Conservation (phyloP, 805 yeast genomes). For the Yarrowia deformans region DNA sequence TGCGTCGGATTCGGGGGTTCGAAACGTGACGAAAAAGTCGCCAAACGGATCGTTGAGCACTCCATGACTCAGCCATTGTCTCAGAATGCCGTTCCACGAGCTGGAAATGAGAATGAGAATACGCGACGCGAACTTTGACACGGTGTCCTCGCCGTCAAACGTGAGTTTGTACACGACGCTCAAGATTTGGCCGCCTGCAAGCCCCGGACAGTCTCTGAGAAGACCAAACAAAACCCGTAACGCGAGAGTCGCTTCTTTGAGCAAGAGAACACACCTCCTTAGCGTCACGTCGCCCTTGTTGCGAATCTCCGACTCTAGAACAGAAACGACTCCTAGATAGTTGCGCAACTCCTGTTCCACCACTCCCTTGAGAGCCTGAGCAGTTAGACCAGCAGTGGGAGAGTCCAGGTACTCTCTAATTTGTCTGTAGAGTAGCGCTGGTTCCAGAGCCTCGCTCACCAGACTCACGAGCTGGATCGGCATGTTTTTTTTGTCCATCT, state of each 20-base stretch:
- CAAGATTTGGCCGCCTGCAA: slow-evolving; percentile 63
- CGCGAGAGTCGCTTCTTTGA: slow-evolving; percentile 61
- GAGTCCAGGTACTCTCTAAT: slow-evolving; percentile 52
- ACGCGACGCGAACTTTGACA: slow-evolving; percentile 55
- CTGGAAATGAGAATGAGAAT: slow-evolving; percentile 58
- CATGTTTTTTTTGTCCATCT: slow-evolving; percentile 23
- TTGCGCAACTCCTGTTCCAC: slow-evolving; percentile 54
- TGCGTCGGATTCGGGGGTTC: slow-evolving; percentile 21
- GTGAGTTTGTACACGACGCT: slow-evolving; percentile 60
- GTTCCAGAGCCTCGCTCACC: slow-evolving; percentile 57
- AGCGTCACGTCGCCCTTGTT: slow-evolving; percentile 42
- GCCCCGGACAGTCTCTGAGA: slow-evolving; percentile 49
- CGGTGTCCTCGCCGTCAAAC: slow-evolving; percentile 67
- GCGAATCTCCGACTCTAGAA: slow-evolving; percentile 53
- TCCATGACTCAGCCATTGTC: slow-evolving; percentile 76
- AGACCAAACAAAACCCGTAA: slow-evolving; percentile 65
- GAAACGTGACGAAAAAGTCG: slow-evolving; percentile 66
- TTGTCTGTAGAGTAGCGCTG: slow-evolving; percentile 68
- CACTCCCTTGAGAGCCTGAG: slow-evolving; percentile 65
- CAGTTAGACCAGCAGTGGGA: slow-evolving; percentile 56
- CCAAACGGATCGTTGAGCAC: slow-evolving; percentile 60
- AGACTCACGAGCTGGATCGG: slow-evolving; percentile 40
- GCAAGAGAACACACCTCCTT: slow-evolving; percentile 52
- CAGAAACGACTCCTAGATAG: slow-evolving; percentile 57
- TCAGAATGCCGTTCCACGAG: slow-evolving; percentile 68